Percentiles rank a stretch among this genome's conserved stretches.
phyloP scores from a whole-genome alignment of 2,329 filamentous ascomycete genomes.

The Bipolaris sorokiniana region DNA sequence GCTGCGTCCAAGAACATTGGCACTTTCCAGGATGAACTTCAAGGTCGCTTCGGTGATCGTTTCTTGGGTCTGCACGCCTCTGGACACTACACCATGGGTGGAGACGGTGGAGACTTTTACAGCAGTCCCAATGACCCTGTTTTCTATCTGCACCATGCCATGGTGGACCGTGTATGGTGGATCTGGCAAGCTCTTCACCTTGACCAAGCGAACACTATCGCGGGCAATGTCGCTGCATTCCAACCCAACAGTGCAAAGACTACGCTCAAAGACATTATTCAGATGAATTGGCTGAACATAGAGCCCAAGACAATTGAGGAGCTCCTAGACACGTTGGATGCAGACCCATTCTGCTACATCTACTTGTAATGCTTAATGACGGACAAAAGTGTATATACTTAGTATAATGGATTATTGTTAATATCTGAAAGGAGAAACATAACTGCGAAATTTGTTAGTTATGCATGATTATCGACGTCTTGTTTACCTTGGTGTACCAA shows the following conservation, averaged over 20 bases:
- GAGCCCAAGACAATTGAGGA: constrained; percentile 43
- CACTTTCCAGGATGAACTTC: constrained; percentile 43
- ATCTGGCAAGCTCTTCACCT: constrained; percentile 52
- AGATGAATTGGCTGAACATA: constrained; percentile 47
- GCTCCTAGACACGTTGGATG: constrained; percentile 49
- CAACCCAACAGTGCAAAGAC: constrained; percentile 51
- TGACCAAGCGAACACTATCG: constrained; percentile 19
- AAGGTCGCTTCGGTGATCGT: constrained; percentile 22
- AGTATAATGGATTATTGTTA: background rate
- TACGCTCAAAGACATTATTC: constrained; percentile 52
- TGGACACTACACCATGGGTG: constrained; percentile 42
- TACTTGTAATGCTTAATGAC: constrained; percentile 36
- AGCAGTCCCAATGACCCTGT: constrained; percentile 53
- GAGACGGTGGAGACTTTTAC: constrained; percentile 51
- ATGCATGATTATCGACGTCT: background rate
- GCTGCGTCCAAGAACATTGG: constrained; percentile 52
- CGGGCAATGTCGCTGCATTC: constrained; percentile 53
- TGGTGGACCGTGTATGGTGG: constrained; percentile 56
- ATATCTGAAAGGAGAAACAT: too few relatives aligned
- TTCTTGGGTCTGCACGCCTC: constrained; percentile 50
- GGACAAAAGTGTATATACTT: background rate
- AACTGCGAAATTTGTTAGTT: too few relatives aligned
- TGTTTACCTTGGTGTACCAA: background rate
- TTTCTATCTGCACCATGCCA: constrained; percentile 57
- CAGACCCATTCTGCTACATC: constrained; percentile 54